Evolutionary conservation across 176 grass and related monocot species (phyloP), one percentile per base, ranked within the genome.

Genomic region (Phoenix dactylifera): DNA sequence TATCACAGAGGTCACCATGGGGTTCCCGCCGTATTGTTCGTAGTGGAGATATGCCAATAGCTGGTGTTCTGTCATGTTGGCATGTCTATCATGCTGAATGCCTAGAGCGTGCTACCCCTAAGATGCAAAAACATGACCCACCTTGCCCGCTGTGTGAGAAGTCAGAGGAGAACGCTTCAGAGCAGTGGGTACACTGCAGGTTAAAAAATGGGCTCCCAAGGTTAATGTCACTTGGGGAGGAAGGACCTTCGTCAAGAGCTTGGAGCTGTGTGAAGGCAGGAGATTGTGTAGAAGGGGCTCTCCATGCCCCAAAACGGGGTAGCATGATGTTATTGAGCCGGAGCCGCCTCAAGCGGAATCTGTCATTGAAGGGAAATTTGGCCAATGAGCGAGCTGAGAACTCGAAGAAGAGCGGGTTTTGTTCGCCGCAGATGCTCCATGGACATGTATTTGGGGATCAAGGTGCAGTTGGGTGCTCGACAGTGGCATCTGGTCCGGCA

Each of bases 31-130:
- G 81, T 68, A 85, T 95, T 57, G 54, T 95, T 66, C 76, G 78
- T 15, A 85, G 70, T 52, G 76, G 75, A 66, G 89, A 95, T 76
- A 67, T 85, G 58, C 89, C 89, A 22, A 71, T 80, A 17, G 62
- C 74, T 7, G 69, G 85, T 72, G 77, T 95, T 76, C 85, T 95
- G 20, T 80, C 81, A 16, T 95, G 89, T 55, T 74, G 60, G 57
- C 84, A 95, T 79, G 81, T 88, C n/a, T 95, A 85, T 44, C 89
- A 89, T 69, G 80, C 81, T 25, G 89, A 95, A 52, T 89, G 85
- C 67, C 82, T 95, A 72, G 89, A 95, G 26, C 60, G 76, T 26
- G 66, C 76, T 9, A 76, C 81, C 24, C 79, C 89, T 18, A 95
- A 95, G 60, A 60, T 65, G 44, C 72, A 79, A 39, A 88, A 82